Percentiles rank a stretch among this genome's conserved stretches.
Conservation (phyloP, 2,329 filamentous ascomycete genomes). For the Sclerotinia minor region DNA sequence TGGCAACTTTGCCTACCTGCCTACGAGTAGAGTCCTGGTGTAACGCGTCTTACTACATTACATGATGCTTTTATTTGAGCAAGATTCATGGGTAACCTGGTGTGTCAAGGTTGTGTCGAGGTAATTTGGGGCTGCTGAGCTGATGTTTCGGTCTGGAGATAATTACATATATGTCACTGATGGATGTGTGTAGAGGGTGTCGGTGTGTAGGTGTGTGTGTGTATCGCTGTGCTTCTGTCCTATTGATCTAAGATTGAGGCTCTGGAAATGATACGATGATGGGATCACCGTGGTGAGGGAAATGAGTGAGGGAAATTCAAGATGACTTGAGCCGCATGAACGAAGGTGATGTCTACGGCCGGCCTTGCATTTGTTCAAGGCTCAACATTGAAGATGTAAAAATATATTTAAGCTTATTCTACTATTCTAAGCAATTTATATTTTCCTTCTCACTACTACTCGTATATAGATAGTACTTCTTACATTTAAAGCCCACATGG, state of each 20-base stretch:
- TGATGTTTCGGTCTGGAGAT: neutral
- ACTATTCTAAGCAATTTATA: neutral
- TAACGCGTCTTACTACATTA: slow-evolving; percentile 11
- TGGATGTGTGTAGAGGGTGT: neutral
- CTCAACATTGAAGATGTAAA: neutral
- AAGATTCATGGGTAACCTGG: neutral
- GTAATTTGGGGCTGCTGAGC: neutral
- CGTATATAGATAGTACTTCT: too few relatives aligned
- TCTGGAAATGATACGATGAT: neutral
- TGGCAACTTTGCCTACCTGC: neutral
- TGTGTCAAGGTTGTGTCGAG: neutral
- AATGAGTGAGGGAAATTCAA: neutral
- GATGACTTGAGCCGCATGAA: slow-evolving; percentile 4
- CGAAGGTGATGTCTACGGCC: neutral
- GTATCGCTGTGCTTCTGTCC: neutral
- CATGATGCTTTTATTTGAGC: neutral
- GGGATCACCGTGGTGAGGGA: neutral
- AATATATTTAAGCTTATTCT: neutral
- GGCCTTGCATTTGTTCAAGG: neutral
- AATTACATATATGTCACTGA: neutral
- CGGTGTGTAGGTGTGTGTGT: neutral
- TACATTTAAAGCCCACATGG: neutral
- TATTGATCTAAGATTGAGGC: neutral
- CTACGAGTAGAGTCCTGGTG: too few relatives aligned
- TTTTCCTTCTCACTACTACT: neutral